Percentiles rank a stretch among this genome's conserved stretches.
Conservation (phyloP, 1,284 basidiomycete genomes). For the Ceratobasidium sp. region DNA sequence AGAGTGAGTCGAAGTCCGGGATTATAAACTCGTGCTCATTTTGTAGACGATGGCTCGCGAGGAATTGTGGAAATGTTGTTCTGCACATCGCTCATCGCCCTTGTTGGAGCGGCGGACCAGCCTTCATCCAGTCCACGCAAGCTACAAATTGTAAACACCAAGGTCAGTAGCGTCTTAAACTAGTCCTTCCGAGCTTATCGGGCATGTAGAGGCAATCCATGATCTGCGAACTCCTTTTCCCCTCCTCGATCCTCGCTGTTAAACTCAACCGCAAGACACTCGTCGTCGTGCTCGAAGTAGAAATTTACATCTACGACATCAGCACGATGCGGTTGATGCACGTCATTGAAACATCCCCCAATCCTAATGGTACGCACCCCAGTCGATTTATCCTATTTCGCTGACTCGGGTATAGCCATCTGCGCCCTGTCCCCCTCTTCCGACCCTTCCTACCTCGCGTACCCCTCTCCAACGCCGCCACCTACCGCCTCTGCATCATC, state of each 20-base stretch:
- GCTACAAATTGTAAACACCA: slow-evolving; percentile 97
- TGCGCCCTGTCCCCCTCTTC: slow-evolving; percentile 94
- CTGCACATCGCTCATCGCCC: slow-evolving; percentile 95
- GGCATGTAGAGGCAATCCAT: slow-evolving; percentile 85
- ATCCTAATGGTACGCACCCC: slow-evolving; percentile 78
- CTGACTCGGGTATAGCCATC: slow-evolving; percentile 68
- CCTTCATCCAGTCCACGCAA: slow-evolving; percentile 87
- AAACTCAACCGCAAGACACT: slow-evolving; percentile 97
- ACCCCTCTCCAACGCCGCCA: slow-evolving; percentile 91
- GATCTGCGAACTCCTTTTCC: slow-evolving; percentile 98
- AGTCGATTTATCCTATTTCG: not conserved
- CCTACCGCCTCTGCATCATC: slow-evolving; percentile 64
- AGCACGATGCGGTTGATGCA: slow-evolving; percentile 97
- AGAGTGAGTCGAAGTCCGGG: slow-evolving; percentile 65
- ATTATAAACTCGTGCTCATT: not conserved
- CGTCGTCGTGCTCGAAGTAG: slow-evolving; percentile 92
- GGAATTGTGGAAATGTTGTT: slow-evolving; percentile 99
- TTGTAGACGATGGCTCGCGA: slow-evolving; percentile 83
- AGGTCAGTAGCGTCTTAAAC: slow-evolving; percentile 60
- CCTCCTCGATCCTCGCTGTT: slow-evolving; percentile 92
- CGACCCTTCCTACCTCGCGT: slow-evolving; percentile 95
- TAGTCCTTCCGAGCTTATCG: slow-evolving; percentile 1
- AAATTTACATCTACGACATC: slow-evolving; percentile 99
- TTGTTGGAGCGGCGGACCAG: slow-evolving; percentile 93
- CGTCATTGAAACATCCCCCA: slow-evolving; percentile 96